A percentile compares a stretch with the other conserved stretches of the same genome.
Conservation (phyloP, 202 grass and related monocot species). For the Elaeis oleifera region DNA sequence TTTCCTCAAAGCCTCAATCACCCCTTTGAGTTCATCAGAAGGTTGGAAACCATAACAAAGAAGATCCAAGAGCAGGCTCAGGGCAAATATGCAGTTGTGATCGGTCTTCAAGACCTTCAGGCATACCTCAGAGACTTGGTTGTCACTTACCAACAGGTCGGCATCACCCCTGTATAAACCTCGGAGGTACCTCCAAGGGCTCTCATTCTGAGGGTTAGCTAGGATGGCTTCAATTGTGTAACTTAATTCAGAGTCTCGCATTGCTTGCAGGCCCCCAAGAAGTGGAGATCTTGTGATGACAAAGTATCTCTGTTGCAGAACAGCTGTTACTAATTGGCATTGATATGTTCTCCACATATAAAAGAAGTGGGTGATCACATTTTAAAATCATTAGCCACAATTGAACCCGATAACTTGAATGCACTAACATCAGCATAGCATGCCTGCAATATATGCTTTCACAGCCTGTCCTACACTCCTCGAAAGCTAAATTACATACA, state of each 20-base stretch:
- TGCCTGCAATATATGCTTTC: no score
- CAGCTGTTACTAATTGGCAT: neutral
- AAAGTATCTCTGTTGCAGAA: constrained; percentile 61
- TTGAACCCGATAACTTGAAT: no score
- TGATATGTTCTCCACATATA: neutral
- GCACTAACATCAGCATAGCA: no score
- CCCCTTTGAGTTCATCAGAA: constrained; percentile 48
- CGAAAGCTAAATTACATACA: no score
- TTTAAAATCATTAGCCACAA: constrained; percentile 4
- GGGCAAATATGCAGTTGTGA: constrained; percentile 43
- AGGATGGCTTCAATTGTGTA: constrained; percentile 67
- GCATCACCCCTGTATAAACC: constrained; percentile 67
- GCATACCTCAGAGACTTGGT: constrained; percentile 48
- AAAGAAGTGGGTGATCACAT: neutral
- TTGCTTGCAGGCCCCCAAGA: constrained; percentile 48
- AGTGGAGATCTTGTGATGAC: constrained; percentile 77
- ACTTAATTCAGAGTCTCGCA: constrained; percentile 76
- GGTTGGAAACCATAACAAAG: constrained; percentile 58
- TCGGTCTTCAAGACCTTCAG: constrained; percentile 63
- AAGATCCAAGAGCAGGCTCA: constrained; percentile 66
- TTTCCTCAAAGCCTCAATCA: constrained; percentile 29
- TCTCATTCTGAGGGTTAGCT: constrained; percentile 66
- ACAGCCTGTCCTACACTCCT: no score
- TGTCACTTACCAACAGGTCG: constrained; percentile 43
- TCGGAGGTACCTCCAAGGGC: constrained; percentile 81